Conservation (phyloP, 2,329 filamentous ascomycete genomes). For the Coniella lustricola region DNA sequence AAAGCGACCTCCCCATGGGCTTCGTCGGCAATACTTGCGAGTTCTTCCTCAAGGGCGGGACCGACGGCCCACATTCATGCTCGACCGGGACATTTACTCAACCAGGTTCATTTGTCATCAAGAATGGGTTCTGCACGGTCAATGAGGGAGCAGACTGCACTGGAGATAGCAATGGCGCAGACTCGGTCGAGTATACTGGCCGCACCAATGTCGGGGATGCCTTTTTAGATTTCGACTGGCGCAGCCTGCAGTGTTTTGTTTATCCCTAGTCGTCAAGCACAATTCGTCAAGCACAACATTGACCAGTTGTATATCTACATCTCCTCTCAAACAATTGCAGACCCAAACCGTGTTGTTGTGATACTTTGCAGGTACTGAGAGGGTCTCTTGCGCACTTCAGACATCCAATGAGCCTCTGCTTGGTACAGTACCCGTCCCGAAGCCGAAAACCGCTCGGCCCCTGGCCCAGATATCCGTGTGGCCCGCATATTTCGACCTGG, state of each 20-base stretch:
- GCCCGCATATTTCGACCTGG: no score
- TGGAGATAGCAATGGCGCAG: neutral
- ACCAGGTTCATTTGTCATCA: neutral
- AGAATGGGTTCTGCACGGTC: slow-evolving; percentile 1
- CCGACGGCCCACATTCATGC: slow-evolving; percentile 1
- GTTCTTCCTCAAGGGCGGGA: neutral
- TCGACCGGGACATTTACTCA: neutral
- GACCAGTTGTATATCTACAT: no score
- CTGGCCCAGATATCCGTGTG: no score
- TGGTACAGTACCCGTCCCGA: no score
- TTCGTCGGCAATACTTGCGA: neutral
- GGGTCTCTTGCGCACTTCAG: no score
- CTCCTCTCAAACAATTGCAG: no score
- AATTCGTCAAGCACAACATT: no score
- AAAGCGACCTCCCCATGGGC: neutral
- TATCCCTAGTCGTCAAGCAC: no score
- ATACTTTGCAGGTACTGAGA: no score
- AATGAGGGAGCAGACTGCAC: neutral
- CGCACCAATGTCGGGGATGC: slow-evolving; percentile 1
- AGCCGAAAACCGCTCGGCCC: no score
- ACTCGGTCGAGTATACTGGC: neutral
- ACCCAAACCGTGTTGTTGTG: no score
- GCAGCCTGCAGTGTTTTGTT: slow-evolving; percentile 1
- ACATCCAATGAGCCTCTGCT: no score
- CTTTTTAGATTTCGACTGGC: slow-evolving; percentile 2